phyloP scores from a whole-genome alignment of 1,284 basidiomycete species.

The Cystobasidiaceae sp. region DNA sequence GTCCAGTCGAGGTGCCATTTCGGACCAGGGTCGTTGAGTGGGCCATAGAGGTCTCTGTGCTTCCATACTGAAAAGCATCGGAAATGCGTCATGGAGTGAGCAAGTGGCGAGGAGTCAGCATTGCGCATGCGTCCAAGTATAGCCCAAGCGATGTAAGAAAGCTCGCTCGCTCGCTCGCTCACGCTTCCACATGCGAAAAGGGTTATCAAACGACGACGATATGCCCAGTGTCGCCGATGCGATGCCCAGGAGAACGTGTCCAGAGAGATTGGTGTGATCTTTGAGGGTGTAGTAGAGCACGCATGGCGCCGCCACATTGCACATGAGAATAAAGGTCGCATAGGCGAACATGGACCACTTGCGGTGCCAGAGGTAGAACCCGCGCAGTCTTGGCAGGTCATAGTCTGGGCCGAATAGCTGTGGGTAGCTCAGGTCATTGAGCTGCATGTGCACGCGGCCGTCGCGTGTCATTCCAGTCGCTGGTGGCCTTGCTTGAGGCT shows the following conservation, averaged over 20 bases:
- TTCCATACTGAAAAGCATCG: constrained; percentile 28
- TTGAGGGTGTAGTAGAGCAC: constrained; percentile 34
- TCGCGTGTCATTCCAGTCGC: no score
- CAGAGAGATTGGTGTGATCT: not conserved
- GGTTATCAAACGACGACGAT: constrained; percentile 36
- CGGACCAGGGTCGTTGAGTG: constrained; percentile 29
- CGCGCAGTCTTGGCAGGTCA: constrained; percentile 11
- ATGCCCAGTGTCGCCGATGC: constrained; percentile 35
- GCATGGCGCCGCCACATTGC: constrained; percentile 8
- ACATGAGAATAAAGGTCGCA: constrained; percentile 25
- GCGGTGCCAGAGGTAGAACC: constrained; percentile 10
- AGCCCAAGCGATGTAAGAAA: not conserved
- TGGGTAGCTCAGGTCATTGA: no score
- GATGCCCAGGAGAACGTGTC: constrained; percentile 8
- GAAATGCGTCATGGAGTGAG: not conserved
- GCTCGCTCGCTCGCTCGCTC: not conserved
- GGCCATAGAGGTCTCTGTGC: constrained; percentile 35
- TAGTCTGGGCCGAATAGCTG: constrained; percentile 16
- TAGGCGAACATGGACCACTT: constrained; percentile 26
- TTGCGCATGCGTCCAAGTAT: not conserved
- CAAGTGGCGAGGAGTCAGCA: not conserved
- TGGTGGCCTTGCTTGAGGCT: no score
- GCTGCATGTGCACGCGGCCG: no score
- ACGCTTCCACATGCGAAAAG: constrained; percentile 37
- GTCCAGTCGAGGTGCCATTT: constrained; percentile 34